phyloP scores from a whole-genome alignment of 2,329 filamentous ascomycete genomes.

The Fusarium decemcellulare region DNA sequence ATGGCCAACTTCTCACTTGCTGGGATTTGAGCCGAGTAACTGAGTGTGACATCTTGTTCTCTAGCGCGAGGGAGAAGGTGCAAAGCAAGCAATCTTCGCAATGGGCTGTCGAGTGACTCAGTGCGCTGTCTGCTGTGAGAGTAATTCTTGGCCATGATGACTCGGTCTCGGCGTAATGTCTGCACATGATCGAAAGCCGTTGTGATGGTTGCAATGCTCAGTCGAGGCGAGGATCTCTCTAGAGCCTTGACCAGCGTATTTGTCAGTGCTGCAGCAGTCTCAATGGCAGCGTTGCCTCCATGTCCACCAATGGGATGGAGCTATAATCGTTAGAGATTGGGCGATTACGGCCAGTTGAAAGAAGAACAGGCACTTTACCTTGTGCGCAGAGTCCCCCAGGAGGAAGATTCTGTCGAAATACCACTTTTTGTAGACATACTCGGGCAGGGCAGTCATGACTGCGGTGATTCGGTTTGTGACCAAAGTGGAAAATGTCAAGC shows the following conservation, averaged over 20 bases:
- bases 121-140: conserved; percentile 15
- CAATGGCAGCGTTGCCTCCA: conserved; percentile 27
- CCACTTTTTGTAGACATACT: conserved; percentile 57
- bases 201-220: neutral
- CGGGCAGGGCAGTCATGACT: conserved; percentile 51
- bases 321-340: neutral
- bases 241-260: neutral
- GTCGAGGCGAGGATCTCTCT: neutral
- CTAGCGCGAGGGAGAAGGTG: neutral
- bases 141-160: neutral
- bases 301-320: conserved; percentile 17
- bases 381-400: conserved; percentile 60
- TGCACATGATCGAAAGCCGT: conserved; percentile 4
- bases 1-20: conserved; percentile 6
- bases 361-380: conserved; percentile 38
- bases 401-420: conserved; percentile 55
- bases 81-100: neutral
- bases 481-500: conserved; percentile 10
- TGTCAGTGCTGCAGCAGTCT: conserved; percentile 15
- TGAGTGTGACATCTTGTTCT: conserved; percentile 5
- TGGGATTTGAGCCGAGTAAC: conserved; percentile 12
- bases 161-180: neutral
- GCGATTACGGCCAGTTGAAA: too few relatives aligned
- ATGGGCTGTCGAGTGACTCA: conserved; percentile 6
- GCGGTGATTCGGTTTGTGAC: conserved; percentile 39